These are phyloP conservation scores for Candida tallmaniae DNA, from an alignment of 805 yeast genomes.

Conservation along the genomic window DNA sequence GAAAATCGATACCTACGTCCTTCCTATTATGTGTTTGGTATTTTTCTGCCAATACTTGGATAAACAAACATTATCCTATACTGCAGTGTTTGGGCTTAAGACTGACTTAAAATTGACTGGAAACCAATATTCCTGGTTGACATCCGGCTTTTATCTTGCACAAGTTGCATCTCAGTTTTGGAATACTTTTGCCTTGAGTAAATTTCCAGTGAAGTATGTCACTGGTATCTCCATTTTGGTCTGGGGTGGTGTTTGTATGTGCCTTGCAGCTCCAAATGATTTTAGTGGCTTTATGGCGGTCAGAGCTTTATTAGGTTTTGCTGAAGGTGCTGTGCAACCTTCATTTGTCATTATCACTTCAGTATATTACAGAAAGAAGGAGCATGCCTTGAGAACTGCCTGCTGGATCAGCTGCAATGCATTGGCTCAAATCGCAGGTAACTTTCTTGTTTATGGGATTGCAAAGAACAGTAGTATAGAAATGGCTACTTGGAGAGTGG, in stretches of 20 bases:
- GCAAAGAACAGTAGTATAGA: slow-evolving; percentile 9
- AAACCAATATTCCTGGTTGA: slow-evolving; percentile 24
- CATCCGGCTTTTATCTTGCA: slow-evolving; percentile 49
- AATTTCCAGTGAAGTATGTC: slow-evolving; percentile 33
- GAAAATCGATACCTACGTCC: too few species aligned
- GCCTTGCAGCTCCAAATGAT: slow-evolving; percentile 26
- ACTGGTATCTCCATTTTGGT: slow-evolving; percentile 24
- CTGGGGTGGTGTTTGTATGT: slow-evolving; percentile 42
- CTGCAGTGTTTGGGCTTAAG: slow-evolving; percentile 30
- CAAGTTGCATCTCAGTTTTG: slow-evolving; percentile 24
- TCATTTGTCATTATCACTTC: slow-evolving; percentile 20
- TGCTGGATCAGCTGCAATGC: slow-evolving; percentile 21
- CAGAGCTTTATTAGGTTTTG: slow-evolving; percentile 16
- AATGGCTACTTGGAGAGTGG: slow-evolving; percentile 17
- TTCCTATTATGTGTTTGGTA: too few species aligned
- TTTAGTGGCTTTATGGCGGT: slow-evolving; percentile 17
- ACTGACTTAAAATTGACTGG: slow-evolving; percentile 24
- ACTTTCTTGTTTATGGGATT: slow-evolving; percentile 15
- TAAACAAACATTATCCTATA: slow-evolving; percentile 12
- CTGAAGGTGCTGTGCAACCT: slow-evolving; percentile 21
- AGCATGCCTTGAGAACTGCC: slow-evolving; percentile 19
- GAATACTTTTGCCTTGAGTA: slow-evolving; percentile 34
- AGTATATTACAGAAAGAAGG: slow-evolving; percentile 19
- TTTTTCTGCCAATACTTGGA: too few species aligned
- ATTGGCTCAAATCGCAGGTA: slow-evolving; percentile 18